Conservation (phyloP, 176 grass and related monocot genomes). For the Dendrocalamus sinicus region DNA sequence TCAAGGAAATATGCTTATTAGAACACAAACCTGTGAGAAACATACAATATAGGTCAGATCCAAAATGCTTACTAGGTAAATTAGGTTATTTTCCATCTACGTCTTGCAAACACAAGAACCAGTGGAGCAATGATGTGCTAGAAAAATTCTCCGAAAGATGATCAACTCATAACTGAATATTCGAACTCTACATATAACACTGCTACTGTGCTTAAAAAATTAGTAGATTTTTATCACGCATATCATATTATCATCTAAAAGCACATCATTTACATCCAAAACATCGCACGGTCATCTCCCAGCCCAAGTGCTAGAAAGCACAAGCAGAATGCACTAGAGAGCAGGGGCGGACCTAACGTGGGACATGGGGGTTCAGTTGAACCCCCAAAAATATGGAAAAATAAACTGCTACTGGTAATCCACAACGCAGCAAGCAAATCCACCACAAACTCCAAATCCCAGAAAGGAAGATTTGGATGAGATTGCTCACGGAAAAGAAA, state of each 20-base stretch:
- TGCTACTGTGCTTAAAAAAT: neutral
- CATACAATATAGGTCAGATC: neutral
- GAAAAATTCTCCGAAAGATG: neutral
- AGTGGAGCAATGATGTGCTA: neutral
- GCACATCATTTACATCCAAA: neutral
- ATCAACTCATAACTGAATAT: neutral
- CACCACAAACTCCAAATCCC: too few species aligned
- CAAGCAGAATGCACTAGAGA: neutral
- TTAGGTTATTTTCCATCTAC: neutral
- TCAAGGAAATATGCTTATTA: slow-evolving; percentile 4
- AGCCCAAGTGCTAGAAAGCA: slow-evolving; percentile 6
- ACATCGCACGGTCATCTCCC: neutral
- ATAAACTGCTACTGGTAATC: too few species aligned
- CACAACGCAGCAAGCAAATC: too few species aligned
- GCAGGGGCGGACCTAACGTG: too few species aligned
- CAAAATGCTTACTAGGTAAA: neutral
- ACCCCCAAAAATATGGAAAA: too few species aligned
- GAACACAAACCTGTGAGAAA: slow-evolving; percentile 11
- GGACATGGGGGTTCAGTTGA: too few species aligned
- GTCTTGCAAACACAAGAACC: neutral
- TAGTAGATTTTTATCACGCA: neutral
- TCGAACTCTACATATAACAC: neutral
- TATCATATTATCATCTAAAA: neutral
- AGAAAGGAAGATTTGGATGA: too few species aligned
- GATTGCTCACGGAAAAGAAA: too few species aligned